Base-by-base conservation (phyloP, 139 green algal species). In the Chlorella ohadii region DNA sequence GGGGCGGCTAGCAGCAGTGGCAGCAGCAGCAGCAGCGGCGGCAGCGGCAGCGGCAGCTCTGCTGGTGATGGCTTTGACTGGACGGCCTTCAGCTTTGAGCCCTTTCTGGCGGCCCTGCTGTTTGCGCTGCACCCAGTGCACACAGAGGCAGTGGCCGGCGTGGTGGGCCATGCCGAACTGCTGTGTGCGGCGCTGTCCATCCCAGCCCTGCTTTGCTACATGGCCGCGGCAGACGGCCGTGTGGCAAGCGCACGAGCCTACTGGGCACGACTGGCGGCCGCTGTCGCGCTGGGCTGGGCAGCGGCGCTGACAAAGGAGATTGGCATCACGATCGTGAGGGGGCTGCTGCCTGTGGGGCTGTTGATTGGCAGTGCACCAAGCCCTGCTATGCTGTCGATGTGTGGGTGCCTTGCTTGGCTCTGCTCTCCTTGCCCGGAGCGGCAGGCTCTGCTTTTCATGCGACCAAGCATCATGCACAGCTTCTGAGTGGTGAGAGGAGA, bases 221-320 rank as follows among this genome's bases (percentile, higher is more conserved):
- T 91, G 64, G 38, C 33, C 4, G 87, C 88, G 22, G 88, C 84
- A 22, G 86, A 92, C 56, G 75, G 81, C 13, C 67, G 78, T 9
- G 66, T 65, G 17, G 55, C 34, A 17, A 44, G 78, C 39, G 28
- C 28, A 0, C 23, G 27, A 0, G 28, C 25, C 28, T 89, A 94
- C 77, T 95, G 91, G 90, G 44, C 39, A 23, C 65, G 75, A 12
- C 59, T 95, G 28, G 76, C 39, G 6, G 86, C 31, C 0, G 89
- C 88, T 0, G 47, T 92, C 36, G 33, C 72, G n/a, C 85, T 93
- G 31, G 80, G 84, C 20, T 86, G 86, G 81, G 27, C 64, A 3
- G 92, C 91, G 33, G 92, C 92, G 15, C 86, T 97, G 15, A 84
- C 86, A 28, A 97, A 97, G 83, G 94, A 97, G 84, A 96, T 95